Base-by-base conservation (phyloP, 306 rosid genomes). In the Castanospermum australe region DNA sequence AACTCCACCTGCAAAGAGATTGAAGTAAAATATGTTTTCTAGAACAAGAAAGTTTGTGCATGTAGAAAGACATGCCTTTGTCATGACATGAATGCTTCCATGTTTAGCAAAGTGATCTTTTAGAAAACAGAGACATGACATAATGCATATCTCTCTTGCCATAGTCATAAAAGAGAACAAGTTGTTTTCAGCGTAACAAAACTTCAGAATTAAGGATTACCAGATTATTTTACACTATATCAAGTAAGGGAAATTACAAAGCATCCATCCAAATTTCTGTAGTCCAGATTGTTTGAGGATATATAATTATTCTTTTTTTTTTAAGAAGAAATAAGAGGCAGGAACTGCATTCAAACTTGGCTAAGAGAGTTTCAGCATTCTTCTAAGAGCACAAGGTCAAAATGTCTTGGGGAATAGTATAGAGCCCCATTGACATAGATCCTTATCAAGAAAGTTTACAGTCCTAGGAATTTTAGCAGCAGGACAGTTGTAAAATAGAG, bases 1-100 rank as follows among this genome's bases (percentile, higher is more conserved):
- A 81, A 87, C 82, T 89, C 84, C 74, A 94, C 91, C 97, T 94
- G 86, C 79, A 87, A 72, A 80, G 69, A 77, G 60, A 87, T 64
- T 67, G 21, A 79, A 77, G 32, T 44, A 39, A 60, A 41, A 50
- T 35, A 61, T 24, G 20, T 65, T 77, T 64, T 63, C 69, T 38
- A 80, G 72, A 80, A 56, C 28, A 57, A 73, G 75, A 69, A 51
- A 55, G 45, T 13, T 44, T 24, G 22, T 39, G 57, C 80, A 71
- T 36, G 45, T 18, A 42, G 52, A 48, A 50, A 76, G 44, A 48
- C 21, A 51, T 36, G 66, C 56, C 66, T 41, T 8, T 22, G 66
- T 39, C 55, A 28, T 25, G 57, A 65, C 64, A 66, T 20, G 22
- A 48, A 21, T 22, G 61, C 50, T 55, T 56, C 25, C 50, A 48